Evolutionary conservation across 2,329 filamentous ascomycete genomes (phyloP), one percentile per base, ranked within the genome.

Genomic region (Hymenoscyphus infarciens): DNA sequence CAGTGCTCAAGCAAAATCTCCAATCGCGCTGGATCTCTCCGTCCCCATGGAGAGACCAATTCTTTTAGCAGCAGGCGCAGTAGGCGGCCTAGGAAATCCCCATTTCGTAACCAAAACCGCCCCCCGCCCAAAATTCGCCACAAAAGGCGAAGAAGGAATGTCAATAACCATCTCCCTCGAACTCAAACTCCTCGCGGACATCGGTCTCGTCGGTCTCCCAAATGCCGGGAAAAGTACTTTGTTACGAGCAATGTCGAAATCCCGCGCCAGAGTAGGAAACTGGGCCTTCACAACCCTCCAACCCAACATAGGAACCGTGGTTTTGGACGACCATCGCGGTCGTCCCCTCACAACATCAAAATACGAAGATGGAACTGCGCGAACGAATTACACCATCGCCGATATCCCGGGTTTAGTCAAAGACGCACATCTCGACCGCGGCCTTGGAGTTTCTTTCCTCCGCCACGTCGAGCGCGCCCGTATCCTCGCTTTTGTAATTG

Each of bases 231-330:
- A 99, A 77, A 96, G 91, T 74, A 98, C 95, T 0, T 82, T 99
- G 1, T 83, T 98, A 16, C 87, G 95, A 19, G 88, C 93, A 2
- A 79, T 99, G 70, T 96, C 88, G 70, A 93, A 93, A 75, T 96
- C 91, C 74, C 88, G 92, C 64, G 91, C 95, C 1, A 86, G 95
- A 45, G 87, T 99, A 4, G 95, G 95, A 49, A 88, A 90, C 74
- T 99, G 95, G 95, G 94, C 92, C 10, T 99, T 99, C 75, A 99
- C 95, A 2, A 99, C 95, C 0, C 81, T 99, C 8, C 89, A 93
- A 69, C 95, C 95, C 2, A 97, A 96, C 69, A 96, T 99, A 61
- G 95, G 95, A 58, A 99, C 95, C 0, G 92, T 99, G 6, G 89
- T 98, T 15, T 83, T 99, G 11, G 95, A 99, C 75, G 86, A 93